These are phyloP conservation scores for Akanthomyces dipterigenus DNA, from an alignment of 2,329 filamentous ascomycete species.

Conservation along the genomic window DNA sequence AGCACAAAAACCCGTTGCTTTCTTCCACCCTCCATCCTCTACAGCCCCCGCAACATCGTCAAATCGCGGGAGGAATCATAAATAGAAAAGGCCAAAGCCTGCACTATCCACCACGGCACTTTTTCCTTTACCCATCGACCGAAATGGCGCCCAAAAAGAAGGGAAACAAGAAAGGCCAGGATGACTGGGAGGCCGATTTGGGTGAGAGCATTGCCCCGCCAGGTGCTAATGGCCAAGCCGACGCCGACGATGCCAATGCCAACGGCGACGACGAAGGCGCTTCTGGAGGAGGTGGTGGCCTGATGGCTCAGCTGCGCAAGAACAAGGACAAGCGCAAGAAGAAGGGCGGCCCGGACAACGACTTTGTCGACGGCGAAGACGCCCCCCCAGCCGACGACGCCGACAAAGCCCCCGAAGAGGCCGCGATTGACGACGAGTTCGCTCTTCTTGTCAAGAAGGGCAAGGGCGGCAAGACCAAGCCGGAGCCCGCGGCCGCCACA, in stretches of 20 bases:
- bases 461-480: slow-evolving; percentile 49
- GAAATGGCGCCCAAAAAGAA: slow-evolving; percentile 94
- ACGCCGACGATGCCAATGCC: slow-evolving; percentile 42
- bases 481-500: slow-evolving; percentile 36
- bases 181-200: slow-evolving; percentile 93
- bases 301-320: slow-evolving; percentile 76
- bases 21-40: background rate
- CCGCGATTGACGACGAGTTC: slow-evolving; percentile 78
- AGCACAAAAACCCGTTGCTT: background rate
- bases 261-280: slow-evolving; percentile 48
- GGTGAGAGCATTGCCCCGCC: slow-evolving; percentile 68
- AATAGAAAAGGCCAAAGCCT: background rate
- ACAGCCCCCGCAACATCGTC: slow-evolving; percentile 1
- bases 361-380: slow-evolving; percentile 61
- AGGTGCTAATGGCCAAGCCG: slow-evolving; percentile 35
- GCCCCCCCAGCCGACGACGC: slow-evolving; percentile 34
- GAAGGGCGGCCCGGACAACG: slow-evolving; percentile 69
- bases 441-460: slow-evolving; percentile 71
- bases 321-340: slow-evolving; percentile 84
- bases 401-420: slow-evolving; percentile 73
- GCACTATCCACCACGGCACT: background rate
- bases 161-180: slow-evolving; percentile 70
- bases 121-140: slow-evolving; percentile 16
- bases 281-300: slow-evolving; percentile 52
- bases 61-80: slow-evolving; percentile 1